A percentile compares a stretch with the other conserved stretches of the same genome.
Evolutionary conservation across 2,329 filamentous ascomycete species (phyloP).

Genomic region (Hypomyces rosellus): DNA sequence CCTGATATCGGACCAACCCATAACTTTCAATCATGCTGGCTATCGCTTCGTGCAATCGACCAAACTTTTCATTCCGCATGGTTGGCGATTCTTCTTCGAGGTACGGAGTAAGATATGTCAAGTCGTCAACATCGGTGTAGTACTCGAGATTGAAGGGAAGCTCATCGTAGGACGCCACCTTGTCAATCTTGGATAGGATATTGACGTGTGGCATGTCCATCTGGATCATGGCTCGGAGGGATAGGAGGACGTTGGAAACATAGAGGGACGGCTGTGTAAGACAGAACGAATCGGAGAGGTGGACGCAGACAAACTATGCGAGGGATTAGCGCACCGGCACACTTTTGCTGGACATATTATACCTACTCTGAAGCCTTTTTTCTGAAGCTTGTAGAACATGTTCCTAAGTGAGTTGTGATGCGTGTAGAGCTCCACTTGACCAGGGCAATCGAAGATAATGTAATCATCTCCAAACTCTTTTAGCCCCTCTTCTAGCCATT

Average conservation of each 20-base stretch:
- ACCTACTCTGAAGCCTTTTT: conserved; percentile 82
- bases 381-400: conserved; percentile 85
- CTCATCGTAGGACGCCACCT: conserved; percentile 74
- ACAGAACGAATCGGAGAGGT: conserved; percentile 91
- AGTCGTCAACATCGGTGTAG: conserved; percentile 94
- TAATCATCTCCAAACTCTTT: conserved; percentile 84
- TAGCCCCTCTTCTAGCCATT: conserved; percentile 80
- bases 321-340: conserved; percentile 13
- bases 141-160: conserved; percentile 94
- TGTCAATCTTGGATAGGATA: conserved; percentile 96
- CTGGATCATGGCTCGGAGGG: conserved; percentile 93
- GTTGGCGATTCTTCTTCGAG: conserved; percentile 72
- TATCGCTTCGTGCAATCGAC: conserved; percentile 78
- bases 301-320: conserved; percentile 77
- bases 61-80: conserved; percentile 68
- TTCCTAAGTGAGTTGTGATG: conserved; percentile 89
- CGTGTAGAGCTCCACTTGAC: conserved; percentile 94
- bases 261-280: conserved; percentile 91
- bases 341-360: background rate
- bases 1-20: conserved; percentile 84
- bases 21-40: conserved; percentile 84
- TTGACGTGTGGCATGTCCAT: conserved; percentile 96
- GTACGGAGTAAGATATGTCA: conserved; percentile 74
- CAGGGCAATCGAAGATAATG: conserved; percentile 90
- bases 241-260: conserved; percentile 87